Conservation (phyloP, 352 stramenopile genomes). For the Phytopythium montanum region DNA sequence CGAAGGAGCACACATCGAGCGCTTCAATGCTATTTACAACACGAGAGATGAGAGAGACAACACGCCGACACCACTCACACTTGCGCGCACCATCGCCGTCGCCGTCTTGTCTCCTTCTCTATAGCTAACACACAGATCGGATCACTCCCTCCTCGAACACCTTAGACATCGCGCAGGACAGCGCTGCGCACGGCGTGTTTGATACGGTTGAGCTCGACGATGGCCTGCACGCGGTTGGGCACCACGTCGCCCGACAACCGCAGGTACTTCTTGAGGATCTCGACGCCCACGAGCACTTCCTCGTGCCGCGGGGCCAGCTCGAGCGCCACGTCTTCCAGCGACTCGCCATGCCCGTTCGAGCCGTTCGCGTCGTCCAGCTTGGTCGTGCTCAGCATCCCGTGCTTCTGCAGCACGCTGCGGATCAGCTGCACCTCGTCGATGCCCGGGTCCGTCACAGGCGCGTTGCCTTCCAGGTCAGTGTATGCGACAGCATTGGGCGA, state of each 20-base stretch:
- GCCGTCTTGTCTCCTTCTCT: too few species aligned
- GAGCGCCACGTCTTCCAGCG: constrained; percentile 42
- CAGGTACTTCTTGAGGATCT: constrained; percentile 72
- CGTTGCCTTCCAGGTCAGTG: constrained; percentile 72
- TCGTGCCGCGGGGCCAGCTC: constrained; percentile 47
- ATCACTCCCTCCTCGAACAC: background rate
- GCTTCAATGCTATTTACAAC: constrained; percentile 2
- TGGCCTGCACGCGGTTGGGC: constrained; percentile 44
- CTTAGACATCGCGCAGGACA: constrained; percentile 28
- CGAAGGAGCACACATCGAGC: background rate
- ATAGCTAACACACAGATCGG: background rate
- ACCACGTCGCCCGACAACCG: constrained; percentile 53
- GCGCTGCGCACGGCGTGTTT: constrained; percentile 44
- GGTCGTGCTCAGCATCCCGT: constrained; percentile 67
- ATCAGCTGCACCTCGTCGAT: constrained; percentile 86
- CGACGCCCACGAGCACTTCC: constrained; percentile 54
- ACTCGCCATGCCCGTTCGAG: constrained; percentile 41
- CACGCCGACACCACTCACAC: background rate
- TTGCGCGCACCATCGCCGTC: background rate
- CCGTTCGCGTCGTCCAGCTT: constrained; percentile 55
- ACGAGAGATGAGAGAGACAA: background rate
- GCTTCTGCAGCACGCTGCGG: constrained; percentile 75
- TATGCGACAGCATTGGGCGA: constrained; percentile 54
- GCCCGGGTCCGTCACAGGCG: constrained; percentile 68
- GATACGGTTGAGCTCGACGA: constrained; percentile 74